A percentile compares a stretch with the other conserved stretches of the same genome.
Evolutionary conservation across 164 flowering plant species (phyloP).

Genomic region (Annona squamosa): DNA sequence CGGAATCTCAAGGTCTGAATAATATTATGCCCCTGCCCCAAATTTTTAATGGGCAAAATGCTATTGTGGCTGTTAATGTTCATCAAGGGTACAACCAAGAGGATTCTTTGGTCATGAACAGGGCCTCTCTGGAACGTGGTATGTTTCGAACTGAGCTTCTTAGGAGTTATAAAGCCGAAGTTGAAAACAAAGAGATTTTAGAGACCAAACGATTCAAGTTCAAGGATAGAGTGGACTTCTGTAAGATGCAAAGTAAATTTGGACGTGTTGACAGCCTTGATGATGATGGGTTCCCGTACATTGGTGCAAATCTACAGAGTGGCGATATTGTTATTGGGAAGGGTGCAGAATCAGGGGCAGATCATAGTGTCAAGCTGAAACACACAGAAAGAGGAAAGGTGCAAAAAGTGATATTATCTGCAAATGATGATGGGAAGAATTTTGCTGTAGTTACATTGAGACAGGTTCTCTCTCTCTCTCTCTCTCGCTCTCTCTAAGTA

Average conservation of each 20-base stretch:
- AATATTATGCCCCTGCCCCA: conserved; percentile 52
- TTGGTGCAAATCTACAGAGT: conserved; percentile 76
- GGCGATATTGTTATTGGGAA: conserved; percentile 88
- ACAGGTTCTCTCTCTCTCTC: conserved; percentile 46
- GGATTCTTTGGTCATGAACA: conserved; percentile 89
- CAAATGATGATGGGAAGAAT: conserved; percentile 92
- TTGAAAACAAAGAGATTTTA: conserved; percentile 51
- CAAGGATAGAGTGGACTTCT: conserved; percentile 64
- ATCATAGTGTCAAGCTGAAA: conserved; percentile 82
- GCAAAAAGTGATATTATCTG: conserved; percentile 82
- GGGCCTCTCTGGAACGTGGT: conserved; percentile 88
- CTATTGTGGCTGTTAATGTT: conserved; percentile 90
- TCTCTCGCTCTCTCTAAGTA: neutral
- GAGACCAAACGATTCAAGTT: conserved; percentile 35
- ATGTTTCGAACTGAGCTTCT: conserved; percentile 81
- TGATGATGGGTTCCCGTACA: conserved; percentile 85
- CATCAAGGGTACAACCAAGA: conserved; percentile 94
- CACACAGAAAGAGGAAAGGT: conserved; percentile 93
- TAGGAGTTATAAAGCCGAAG: conserved; percentile 81
- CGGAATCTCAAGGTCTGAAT: conserved; percentile 37
- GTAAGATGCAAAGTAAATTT: conserved; percentile 61
- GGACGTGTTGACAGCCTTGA: conserved; percentile 90
- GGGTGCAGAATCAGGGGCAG: conserved; percentile 75
- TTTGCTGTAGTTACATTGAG: conserved; percentile 84
- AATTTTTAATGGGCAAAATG: conserved; percentile 81